phyloP scores from a whole-genome alignment of 2,329 filamentous ascomycete species.

The Hymenoscyphus scutula region DNA sequence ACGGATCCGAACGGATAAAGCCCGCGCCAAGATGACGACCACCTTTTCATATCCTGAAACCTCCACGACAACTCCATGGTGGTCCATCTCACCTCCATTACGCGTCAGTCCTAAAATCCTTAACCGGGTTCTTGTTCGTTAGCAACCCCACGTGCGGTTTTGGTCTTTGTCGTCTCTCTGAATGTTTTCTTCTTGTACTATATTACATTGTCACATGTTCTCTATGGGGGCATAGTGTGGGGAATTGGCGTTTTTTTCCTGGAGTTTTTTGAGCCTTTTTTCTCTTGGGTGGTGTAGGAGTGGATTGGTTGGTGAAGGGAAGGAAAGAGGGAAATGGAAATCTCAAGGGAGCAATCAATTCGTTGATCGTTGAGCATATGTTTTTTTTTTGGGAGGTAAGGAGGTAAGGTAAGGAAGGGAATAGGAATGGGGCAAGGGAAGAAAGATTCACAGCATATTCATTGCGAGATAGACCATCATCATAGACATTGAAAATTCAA shows the following conservation, averaged over 20 bases:
- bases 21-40: constrained; percentile 7
- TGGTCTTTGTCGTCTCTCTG: background rate
- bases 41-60: background rate
- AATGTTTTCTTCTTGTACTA: constrained; percentile 6
- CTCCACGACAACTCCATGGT: background rate
- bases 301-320: background rate
- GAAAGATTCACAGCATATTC: background rate
- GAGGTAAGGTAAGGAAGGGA: background rate
- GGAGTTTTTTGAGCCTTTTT: background rate
- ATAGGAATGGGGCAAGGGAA: background rate
- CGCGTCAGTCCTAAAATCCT: background rate
- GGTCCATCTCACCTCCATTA: too few species aligned
- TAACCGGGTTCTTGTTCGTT: background rate
- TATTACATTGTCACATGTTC: background rate
- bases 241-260: constrained; percentile 5
- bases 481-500: too few species aligned
- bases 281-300: background rate
- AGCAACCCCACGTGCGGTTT: background rate
- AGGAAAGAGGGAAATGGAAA: background rate
- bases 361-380: background rate
- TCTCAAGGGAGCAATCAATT: background rate
- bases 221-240: too few species aligned
- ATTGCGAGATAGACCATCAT: constrained; percentile 1
- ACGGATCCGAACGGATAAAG: background rate
- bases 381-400: too few species aligned